Base-by-base conservation (phyloP, 768 basidiomycete genomes). In the Cystoderma amianthinum region DNA sequence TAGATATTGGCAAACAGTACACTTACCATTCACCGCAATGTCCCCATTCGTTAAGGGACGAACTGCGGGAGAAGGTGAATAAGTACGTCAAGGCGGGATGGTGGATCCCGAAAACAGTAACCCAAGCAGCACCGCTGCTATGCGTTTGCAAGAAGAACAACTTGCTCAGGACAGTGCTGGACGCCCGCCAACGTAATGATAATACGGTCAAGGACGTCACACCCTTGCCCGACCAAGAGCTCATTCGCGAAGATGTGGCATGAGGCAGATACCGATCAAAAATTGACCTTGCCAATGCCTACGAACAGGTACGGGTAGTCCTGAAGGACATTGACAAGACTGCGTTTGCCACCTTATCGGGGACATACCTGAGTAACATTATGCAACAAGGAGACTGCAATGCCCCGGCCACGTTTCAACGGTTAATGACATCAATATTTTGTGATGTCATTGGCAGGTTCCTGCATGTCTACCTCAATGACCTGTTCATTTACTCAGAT, bases 301-400 rank as follows among this genome's bases (percentile, higher is more conserved):
- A 68, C 45, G 61, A 73, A 42, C 71, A 74, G 41, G 59, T 72
- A 0, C 53, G 59, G 0, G 46, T 73, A 0, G 34, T 42, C 0
- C 23, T 44, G 0, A 51, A 57, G 3, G 61, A 70, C 30, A 48
- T 71, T 0, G 32, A 25, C 1, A 58, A 63, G 0, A 63, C 60
- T 0, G 58, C 63, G 0, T 67, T 75, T 1, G 51, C 64, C 0
- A 74, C 64, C 0, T 51, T 59, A 0, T 50, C 54, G 23, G 68
- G 72, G 0, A 68, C 63, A 0, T 67, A 63, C 43, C 22, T 65
- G 1, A 69, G 67, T 17, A 42, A 51, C 2, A 63, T 66, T 1
- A 63, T 69, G 60, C 73, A 67, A 42, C 62, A 66, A 32, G 69
- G 68, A 0, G 63, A 75, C 39, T 68, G 65, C 35, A 74, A 76